Conservation (phyloP, 2,329 filamentous ascomycete species). For the Colletotrichum eremochloae region DNA sequence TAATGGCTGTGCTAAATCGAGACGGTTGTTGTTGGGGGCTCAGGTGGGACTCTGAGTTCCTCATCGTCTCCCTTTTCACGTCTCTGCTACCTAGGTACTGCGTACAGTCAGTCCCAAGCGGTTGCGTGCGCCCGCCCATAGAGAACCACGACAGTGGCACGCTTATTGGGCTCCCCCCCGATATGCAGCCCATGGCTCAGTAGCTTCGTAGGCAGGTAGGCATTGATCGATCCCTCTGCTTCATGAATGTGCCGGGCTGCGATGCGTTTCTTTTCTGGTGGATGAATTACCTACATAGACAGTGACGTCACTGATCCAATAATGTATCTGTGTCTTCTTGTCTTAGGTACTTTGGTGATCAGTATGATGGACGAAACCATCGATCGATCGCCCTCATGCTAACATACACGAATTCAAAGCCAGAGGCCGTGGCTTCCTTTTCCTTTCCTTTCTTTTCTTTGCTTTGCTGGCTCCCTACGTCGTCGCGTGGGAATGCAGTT, state of each 20-base stretch:
- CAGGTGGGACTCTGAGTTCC: conserved; percentile 6
- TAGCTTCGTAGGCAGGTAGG: too few relatives aligned
- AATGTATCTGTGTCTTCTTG: background rate
- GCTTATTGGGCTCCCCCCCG: too few relatives aligned
- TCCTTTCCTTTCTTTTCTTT: too few relatives aligned
- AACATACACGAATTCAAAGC: background rate
- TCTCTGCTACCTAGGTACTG: background rate
- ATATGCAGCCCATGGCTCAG: too few relatives aligned
- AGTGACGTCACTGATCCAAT: background rate
- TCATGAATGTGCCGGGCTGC: too few relatives aligned
- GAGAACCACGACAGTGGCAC: too few relatives aligned
- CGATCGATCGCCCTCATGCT: background rate
- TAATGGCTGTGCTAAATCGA: conserved; percentile 38
- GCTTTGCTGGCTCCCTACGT: background rate
- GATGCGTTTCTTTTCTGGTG: too few relatives aligned
- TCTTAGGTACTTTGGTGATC: background rate
- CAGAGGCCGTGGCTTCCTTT: too few relatives aligned
- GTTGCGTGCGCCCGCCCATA: too few relatives aligned
- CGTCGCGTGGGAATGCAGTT: background rate
- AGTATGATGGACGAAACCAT: background rate
- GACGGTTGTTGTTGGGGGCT: conserved; percentile 25
- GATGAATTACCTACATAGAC: background rate
- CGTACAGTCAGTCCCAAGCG: too few relatives aligned
- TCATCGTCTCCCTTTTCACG: conserved; percentile 7
- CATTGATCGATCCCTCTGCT: too few relatives aligned